These are phyloP conservation scores for Claviceps spartinae DNA, from an alignment of 2,329 filamentous ascomycete genomes.

Conservation along the genomic window DNA sequence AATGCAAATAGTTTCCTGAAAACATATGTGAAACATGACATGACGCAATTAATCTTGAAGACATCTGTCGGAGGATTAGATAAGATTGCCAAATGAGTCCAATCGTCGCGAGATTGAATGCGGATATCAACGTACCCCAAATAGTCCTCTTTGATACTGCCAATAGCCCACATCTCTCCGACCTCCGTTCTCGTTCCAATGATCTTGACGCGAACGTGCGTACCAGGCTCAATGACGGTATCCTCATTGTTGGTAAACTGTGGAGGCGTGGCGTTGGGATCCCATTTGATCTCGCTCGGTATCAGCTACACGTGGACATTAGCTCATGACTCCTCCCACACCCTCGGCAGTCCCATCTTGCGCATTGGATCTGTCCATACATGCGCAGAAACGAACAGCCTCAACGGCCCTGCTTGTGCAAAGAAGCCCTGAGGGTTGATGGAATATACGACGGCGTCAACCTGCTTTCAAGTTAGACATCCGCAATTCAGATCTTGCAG, in stretches of 20 bases:
- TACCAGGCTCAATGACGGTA: constrained; percentile 84
- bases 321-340: not conserved
- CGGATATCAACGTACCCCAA: constrained; percentile 39
- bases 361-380: constrained; percentile 37
- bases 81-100: not conserved
- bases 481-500: constrained; percentile 2
- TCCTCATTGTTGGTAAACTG: constrained; percentile 94
- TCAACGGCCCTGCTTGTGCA: constrained; percentile 64
- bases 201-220: constrained; percentile 86
- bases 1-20: not conserved
- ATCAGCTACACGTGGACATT: constrained; percentile 51
- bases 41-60: constrained; percentile 9
- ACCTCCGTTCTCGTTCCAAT: constrained; percentile 90
- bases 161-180: constrained; percentile 90
- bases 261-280: constrained; percentile 89
- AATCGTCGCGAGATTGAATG: not conserved
- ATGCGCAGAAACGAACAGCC: constrained; percentile 68
- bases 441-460: constrained; percentile 85
- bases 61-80: constrained; percentile 12
- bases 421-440: constrained; percentile 92
- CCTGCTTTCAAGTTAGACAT: constrained; percentile 38
- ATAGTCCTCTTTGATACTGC: constrained; percentile 83
- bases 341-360: not conserved
- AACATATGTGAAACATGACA: not conserved
- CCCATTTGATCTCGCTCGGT: constrained; percentile 82